Conservation (phyloP, 768 basidiomycete genomes). For the Collybiopsis luxurians region DNA sequence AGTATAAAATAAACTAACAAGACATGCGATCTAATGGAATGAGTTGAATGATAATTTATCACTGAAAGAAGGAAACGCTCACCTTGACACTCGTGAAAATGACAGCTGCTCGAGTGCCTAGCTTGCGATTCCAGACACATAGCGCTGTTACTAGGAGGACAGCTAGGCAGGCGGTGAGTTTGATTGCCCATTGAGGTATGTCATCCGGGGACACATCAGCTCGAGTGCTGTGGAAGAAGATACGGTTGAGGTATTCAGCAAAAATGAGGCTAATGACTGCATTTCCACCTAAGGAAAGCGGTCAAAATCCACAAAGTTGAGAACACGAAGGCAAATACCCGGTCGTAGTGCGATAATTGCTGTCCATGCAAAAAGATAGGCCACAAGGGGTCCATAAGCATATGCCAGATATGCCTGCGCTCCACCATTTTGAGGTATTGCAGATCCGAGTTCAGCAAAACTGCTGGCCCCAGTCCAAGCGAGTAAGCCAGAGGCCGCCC, state of each 20-base stretch:
- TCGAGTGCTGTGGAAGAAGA: slow-evolving; percentile 77
- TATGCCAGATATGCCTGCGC: slow-evolving; percentile 85
- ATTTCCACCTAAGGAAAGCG: slow-evolving; percentile 50
- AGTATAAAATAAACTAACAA: background rate
- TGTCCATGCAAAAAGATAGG: slow-evolving; percentile 95
- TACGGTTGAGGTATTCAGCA: slow-evolving; percentile 88
- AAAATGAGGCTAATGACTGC: slow-evolving; percentile 90
- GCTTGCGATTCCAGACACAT: slow-evolving; percentile 72
- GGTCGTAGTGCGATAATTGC: slow-evolving; percentile 88
- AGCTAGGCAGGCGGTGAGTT: slow-evolving; percentile 76
- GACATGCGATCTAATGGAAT: slow-evolving; percentile 12
- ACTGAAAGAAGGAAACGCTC: slow-evolving; percentile 12
- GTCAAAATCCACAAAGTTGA: background rate
- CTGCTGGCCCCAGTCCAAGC: slow-evolving; percentile 97
- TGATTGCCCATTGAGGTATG: slow-evolving; percentile 90
- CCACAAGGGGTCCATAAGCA: slow-evolving; percentile 81
- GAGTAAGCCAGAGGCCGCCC: slow-evolving; percentile 79
- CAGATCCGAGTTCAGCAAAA: slow-evolving; percentile 88
- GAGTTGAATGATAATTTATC: slow-evolving; percentile 1
- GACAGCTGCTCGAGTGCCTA: slow-evolving; percentile 80
- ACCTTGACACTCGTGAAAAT: slow-evolving; percentile 91
- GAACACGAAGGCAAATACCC: slow-evolving; percentile 37
- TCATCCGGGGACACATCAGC: slow-evolving; percentile 70
- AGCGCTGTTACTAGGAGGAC: slow-evolving; percentile 71
- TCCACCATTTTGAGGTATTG: slow-evolving; percentile 76